Evolutionary conservation across 768 basidiomycete species (phyloP).

Genomic region (Hygrocybe coccinea): DNA sequence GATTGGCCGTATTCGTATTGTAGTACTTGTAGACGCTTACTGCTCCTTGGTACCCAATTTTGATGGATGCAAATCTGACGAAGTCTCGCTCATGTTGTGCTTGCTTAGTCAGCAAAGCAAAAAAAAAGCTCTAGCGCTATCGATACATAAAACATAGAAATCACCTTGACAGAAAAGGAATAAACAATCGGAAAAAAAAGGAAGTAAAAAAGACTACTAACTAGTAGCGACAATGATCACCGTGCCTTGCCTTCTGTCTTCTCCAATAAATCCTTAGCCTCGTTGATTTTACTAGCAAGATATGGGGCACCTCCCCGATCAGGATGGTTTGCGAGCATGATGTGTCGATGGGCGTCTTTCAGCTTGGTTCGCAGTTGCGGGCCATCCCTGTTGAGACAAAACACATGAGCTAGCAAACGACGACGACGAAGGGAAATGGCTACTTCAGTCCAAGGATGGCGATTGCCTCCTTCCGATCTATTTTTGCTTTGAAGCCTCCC

Average conservation of each 20-base stretch:
- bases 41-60: slow-evolving; percentile 75
- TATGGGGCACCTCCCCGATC: slow-evolving; percentile 99
- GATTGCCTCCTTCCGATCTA: slow-evolving; percentile 93
- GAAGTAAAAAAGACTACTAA: background rate
- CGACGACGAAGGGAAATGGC: slow-evolving; percentile 28
- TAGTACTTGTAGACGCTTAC: slow-evolving; percentile 38
- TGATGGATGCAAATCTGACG: slow-evolving; percentile 48
- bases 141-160: background rate
- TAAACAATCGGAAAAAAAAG: background rate
- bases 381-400: slow-evolving; percentile 57
- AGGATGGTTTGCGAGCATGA: slow-evolving; percentile 99
- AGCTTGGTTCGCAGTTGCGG: slow-evolving; percentile 67
- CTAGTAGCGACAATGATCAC: slow-evolving; percentile 13
- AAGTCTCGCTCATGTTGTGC: background rate
- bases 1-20: background rate
- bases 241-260: slow-evolving; percentile 58
- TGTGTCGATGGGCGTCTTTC: slow-evolving; percentile 93
- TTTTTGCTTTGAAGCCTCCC: slow-evolving; percentile 93
- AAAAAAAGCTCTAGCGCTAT: background rate
- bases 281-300: slow-evolving; percentile 97
- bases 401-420: background rate
- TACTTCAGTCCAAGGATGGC: slow-evolving; percentile 90
- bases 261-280: slow-evolving; percentile 90
- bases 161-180: background rate
- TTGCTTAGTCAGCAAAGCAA: slow-evolving; percentile 30